Evolutionary conservation across 352 stramenopile genomes (phyloP), one percentile per base, ranked within the genome.

Genomic region (Aphanomyces invadans): DNA sequence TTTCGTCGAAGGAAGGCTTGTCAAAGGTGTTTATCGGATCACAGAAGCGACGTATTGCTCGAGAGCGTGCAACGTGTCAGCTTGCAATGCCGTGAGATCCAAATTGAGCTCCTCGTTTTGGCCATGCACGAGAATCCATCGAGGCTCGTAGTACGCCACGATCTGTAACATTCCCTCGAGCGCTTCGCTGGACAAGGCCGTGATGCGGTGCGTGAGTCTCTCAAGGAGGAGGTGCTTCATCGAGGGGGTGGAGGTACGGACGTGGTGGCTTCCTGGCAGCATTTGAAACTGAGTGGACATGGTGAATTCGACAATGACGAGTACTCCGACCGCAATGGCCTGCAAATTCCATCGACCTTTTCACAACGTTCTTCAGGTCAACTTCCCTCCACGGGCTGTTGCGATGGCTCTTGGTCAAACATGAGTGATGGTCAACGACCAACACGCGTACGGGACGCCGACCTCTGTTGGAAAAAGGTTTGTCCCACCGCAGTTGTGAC

Each of bases 61-160:
- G 60, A 67, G 56, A 1, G 60, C 60, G 42, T 59, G n/a, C n/a
- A 67, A 15, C 32, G 60, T 67, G 29, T 28, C 19, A n/a, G 60
- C 38, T 12, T 67, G 39, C 60, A 67, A 38, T 1, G 42, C 23
- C 10, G 32, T 4, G 15, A 67, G 29, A 31, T 67, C 60, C 28
- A 67, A 51, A 9, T 67, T 4, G 32, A 57, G 15, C 23, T 67
- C 60, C 32, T 67, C 60, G 33, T 25, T 38, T 19, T 57, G 19
- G 19, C 28, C n/a, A 15, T 57, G 49, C 12, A 38, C 4, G 12
- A 39, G 19, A 11, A 32, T n/a, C 60, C 42, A 67, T 5, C 2
- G 33, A 11, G 60, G 60, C 33, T 67, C 60, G 31, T 33, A 59
- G 19, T 26, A 9, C n/a, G 60, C 25, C 15, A 67, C 33, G 23